A percentile compares a stretch with the other conserved stretches of the same genome.
phyloP scores from a whole-genome alignment of 164 flowering plant species.

The Hamamelis virginiana region DNA sequence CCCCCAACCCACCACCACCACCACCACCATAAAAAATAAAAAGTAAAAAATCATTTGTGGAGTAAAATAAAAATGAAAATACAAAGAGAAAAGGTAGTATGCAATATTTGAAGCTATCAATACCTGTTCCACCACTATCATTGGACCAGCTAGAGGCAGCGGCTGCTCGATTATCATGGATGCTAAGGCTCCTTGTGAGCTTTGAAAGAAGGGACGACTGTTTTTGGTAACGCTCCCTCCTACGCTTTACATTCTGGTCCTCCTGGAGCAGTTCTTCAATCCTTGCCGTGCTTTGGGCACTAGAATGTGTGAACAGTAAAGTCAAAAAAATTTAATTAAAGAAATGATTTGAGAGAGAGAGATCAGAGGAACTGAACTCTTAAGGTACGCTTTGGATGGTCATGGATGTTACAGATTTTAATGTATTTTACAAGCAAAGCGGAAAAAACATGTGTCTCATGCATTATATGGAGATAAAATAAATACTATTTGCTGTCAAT shows the following conservation, averaged over 20 bases:
- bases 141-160: slow-evolving; percentile 69
- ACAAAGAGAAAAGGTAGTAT: background rate
- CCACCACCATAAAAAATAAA: no score
- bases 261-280: slow-evolving; percentile 90
- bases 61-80: background rate
- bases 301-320: slow-evolving; percentile 8
- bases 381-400: background rate
- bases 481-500: background rate
- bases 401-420: background rate
- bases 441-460: no score
- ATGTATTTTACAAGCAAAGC: no score
- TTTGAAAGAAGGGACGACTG: slow-evolving; percentile 88
- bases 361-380: background rate
- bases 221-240: slow-evolving; percentile 77
- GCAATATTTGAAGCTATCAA: background rate
- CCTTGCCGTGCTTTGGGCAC: slow-evolving; percentile 70
- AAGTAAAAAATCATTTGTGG: no score
- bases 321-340: background rate
- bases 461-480: no score
- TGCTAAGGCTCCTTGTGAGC: slow-evolving; percentile 77
- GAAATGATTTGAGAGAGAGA: background rate
- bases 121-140: slow-evolving; percentile 58
- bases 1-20: no score
- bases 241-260: slow-evolving; percentile 84
- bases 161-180: slow-evolving; percentile 90